Evolutionary conservation across 257 asterid genomes (phyloP).

Genomic region (Apocynum venetum): DNA sequence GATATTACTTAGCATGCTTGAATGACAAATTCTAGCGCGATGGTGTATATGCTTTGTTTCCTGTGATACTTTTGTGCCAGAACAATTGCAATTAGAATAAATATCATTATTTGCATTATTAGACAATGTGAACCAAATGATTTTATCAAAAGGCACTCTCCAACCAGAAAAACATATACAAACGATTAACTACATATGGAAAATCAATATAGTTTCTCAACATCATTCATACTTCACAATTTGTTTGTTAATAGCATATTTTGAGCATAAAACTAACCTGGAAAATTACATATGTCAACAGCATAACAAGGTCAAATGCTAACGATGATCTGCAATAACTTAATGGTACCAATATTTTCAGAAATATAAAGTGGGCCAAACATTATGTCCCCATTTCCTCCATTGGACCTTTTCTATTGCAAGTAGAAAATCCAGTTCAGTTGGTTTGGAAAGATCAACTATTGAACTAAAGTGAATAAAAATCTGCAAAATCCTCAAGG

Average conservation of each 20-base stretch:
- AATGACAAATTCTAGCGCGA: not conserved
- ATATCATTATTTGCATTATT: not conserved
- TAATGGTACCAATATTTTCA: not conserved
- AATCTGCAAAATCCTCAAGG: not conserved
- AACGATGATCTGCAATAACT: not conserved
- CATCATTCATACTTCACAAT: not conserved
- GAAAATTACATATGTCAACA: not conserved
- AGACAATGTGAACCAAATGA: not conserved
- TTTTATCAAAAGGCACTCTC: not conserved
- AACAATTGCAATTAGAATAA: not conserved
- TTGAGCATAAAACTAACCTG: not conserved
- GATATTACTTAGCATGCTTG: not conserved
- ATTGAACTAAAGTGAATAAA: not conserved
- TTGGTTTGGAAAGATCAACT: not conserved
- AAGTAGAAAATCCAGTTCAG: too few species aligned
- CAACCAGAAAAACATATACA: not conserved
- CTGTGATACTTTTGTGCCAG: not conserved
- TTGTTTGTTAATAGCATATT: not conserved
- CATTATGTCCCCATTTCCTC: not conserved
- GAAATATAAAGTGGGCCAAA: not conserved
- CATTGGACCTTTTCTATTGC: not conserved
- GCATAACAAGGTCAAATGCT: not conserved
- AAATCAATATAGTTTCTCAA: not conserved
- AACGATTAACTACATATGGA: not conserved
- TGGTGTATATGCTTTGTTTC: not conserved